Conservation (phyloP, 2,329 filamentous ascomycete genomes). For the Epicoccum nigrum region DNA sequence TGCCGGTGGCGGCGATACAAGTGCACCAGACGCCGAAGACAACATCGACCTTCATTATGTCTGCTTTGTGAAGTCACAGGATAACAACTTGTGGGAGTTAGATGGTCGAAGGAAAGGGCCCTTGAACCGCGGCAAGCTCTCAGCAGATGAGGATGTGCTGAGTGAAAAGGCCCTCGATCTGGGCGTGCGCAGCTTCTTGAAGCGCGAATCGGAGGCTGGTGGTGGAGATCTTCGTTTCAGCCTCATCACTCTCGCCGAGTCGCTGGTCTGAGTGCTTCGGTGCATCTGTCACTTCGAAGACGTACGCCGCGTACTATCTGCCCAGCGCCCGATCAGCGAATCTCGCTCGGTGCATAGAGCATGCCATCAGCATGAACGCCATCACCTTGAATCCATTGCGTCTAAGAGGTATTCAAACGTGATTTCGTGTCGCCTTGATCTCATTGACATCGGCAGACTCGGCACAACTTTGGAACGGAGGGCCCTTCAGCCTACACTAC, state of each 20-base stretch:
- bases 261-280: constrained; percentile 51
- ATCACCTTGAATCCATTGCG: no score
- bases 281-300: background rate
- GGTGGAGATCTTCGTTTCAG: constrained; percentile 68
- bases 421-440: no score
- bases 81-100: constrained; percentile 77
- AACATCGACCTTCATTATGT: constrained; percentile 95
- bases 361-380: no score
- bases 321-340: background rate
- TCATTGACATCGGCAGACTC: no score
- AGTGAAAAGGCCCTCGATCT: constrained; percentile 76
- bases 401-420: no score
- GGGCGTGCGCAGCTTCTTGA: constrained; percentile 68
- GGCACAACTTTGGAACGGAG: no score
- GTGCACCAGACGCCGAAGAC: constrained; percentile 77
- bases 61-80: constrained; percentile 80
- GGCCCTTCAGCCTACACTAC: no score
- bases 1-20: constrained; percentile 77
- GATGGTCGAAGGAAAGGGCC: constrained; percentile 78
- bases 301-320: background rate
- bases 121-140: constrained; percentile 62
- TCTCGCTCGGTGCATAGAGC: background rate
- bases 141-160: constrained; percentile 55
- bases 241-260: constrained; percentile 65
- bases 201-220: constrained; percentile 60